Base-by-base conservation (phyloP, 441 rosid genomes). In the Syzygium malaccense region DNA sequence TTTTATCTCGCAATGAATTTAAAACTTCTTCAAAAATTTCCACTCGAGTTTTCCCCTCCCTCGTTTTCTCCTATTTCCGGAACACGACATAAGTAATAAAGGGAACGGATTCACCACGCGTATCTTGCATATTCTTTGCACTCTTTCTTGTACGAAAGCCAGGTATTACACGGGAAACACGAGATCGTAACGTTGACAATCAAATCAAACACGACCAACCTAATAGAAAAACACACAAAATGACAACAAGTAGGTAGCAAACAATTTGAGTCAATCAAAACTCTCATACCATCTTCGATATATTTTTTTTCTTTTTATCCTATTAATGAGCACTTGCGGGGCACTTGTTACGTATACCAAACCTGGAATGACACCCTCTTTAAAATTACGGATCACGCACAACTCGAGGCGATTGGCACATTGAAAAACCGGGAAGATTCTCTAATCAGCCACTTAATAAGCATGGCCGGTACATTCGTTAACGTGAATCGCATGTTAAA, bases 281-380 rank as follows among this genome's bases (percentile, higher is more conserved):
- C n/a, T 0, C 2, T 1, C 0, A 41, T 75, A 7, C 83, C 18
- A 75, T 4, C 17, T 75, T 48, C 12, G 15, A 5, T 12, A 1
- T 12, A 0, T 11, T 12, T 19, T 33, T 55, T 56, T 68, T 33
- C 23, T 33, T 20, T 3, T 37, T 26, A 41, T 75, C 15, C 1
- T 41, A 23, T 41, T 41, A 20, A 12, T 6, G 10, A 7, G 18
- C 13, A 5, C 2, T 3, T 1, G 0, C 0, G 0, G 26, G 2
- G 1, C 51, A 41, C 17, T 23, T 13, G 83, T 23, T 23, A 45
- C 5, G 25, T 6, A 26, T 58, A 58, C 3, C 4, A 58, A 26
- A 58, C 7, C 5, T 3, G 14, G 7, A 25, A 1, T 11, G 20
- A 41, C 51, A 10, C 0, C 14, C 9, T 37, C 45, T 71, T 20